Evolutionary conservation across 305 asterid genomes (phyloP).

Genomic region (Fraxinus platypoda): DNA sequence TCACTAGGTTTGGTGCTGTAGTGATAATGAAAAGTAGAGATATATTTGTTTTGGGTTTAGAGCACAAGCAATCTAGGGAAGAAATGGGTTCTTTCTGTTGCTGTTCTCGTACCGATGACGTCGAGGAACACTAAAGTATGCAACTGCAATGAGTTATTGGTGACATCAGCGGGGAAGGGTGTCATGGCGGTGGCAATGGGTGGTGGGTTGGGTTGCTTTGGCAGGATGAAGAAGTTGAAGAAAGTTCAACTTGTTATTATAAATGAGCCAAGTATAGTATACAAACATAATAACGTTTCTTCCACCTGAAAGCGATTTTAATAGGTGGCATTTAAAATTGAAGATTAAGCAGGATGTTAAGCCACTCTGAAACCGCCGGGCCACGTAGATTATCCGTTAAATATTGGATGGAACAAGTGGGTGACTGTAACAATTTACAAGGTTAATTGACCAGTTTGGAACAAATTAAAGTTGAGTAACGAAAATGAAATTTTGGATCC

Average conservation of each 20-base stretch:
- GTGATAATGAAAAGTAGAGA: neutral
- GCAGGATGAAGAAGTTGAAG: neutral
- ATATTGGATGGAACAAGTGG: neutral
- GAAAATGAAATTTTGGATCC: neutral
- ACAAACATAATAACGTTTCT: neutral
- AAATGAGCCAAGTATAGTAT: neutral
- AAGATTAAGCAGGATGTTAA: neutral
- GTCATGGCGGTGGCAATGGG: neutral
- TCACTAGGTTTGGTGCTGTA: neutral
- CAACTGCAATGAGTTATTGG: neutral
- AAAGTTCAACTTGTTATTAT: neutral
- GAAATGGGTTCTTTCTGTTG: neutral
- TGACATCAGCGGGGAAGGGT: neutral
- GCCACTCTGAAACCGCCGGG: neutral
- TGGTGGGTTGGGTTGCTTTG: neutral
- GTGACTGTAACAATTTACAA: neutral
- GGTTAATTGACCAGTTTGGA: neutral
- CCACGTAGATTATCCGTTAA: neutral
- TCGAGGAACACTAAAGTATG: neutral
- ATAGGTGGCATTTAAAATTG: neutral
- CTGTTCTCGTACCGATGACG: neutral
- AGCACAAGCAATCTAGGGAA: neutral
- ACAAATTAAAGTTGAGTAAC: neutral
- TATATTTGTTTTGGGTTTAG: neutral
- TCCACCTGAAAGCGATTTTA: neutral